Evolutionary conservation across 805 yeast species (phyloP).

Genomic region (Cyberlindnera sargentensis): DNA sequence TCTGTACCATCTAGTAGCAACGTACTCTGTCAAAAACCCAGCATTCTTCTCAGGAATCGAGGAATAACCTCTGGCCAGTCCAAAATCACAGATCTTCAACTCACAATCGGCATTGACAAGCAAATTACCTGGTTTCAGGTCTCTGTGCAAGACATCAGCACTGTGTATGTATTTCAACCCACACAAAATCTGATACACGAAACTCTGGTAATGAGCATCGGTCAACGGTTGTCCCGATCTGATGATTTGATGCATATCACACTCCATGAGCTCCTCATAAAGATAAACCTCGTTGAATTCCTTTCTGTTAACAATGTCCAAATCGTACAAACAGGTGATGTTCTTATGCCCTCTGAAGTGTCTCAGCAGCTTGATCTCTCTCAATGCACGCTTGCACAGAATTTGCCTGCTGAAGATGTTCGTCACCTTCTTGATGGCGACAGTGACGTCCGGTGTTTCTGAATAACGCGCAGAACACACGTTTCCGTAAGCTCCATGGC

Average conservation of each 20-base stretch:
- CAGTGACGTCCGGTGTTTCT: conserved; percentile 66
- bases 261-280: conserved; percentile 96
- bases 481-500: conserved; percentile 97
- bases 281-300: conserved; percentile 90
- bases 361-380: conserved; percentile 83
- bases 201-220: conserved; percentile 91
- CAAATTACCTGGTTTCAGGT: conserved; percentile 88
- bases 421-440: conserved; percentile 94
- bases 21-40: conserved; percentile 96
- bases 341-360: conserved; percentile 96
- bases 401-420: conserved; percentile 89
- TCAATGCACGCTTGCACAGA: conserved; percentile 81
- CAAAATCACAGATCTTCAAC: conserved; percentile 93
- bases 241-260: conserved; percentile 97
- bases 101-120: conserved; percentile 96
- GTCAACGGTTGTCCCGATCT: conserved; percentile 89
- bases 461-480: conserved; percentile 90
- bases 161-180: conserved; percentile 87
- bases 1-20: conserved; percentile 97
- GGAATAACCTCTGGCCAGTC: conserved; percentile 87
- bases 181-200: conserved; percentile 84
- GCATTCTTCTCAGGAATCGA: conserved; percentile 77
- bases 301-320: conserved; percentile 67
- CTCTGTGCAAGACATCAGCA: conserved; percentile 90
- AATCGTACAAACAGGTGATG: conserved; percentile 89